These are phyloP conservation scores for Gnaphalium uliginosum DNA, from an alignment of 129 eudicot species.

Conservation along the genomic window DNA sequence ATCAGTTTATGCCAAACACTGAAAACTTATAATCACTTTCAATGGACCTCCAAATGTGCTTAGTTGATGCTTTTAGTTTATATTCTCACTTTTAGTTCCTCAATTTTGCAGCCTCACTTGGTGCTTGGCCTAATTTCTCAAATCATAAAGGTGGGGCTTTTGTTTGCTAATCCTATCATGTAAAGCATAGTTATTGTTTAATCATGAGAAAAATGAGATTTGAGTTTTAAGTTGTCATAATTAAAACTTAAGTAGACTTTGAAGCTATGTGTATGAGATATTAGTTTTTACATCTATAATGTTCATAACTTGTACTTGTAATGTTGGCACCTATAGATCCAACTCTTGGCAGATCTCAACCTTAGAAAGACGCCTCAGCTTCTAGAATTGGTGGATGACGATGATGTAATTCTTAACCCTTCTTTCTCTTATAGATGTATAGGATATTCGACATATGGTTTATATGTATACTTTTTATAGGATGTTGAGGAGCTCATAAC, in stretches of 20 bases:
- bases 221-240: neutral
- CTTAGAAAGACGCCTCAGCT: slow-evolving; percentile 97
- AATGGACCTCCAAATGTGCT: slow-evolving; percentile 6
- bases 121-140: slow-evolving; percentile 90
- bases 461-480: slow-evolving; percentile 43
- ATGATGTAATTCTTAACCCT: slow-evolving; percentile 50
- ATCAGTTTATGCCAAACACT: neutral
- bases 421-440: slow-evolving; percentile 9
- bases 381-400: slow-evolving; percentile 81
- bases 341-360: slow-evolving; percentile 92
- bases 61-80: slow-evolving; percentile 23
- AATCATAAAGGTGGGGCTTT: slow-evolving; percentile 75
- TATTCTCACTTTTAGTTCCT: slow-evolving; percentile 17
- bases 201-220: neutral
- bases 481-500: slow-evolving; percentile 90
- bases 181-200: neutral
- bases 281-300: neutral
- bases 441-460: slow-evolving; percentile 18
- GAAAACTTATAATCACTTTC: neutral
- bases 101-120: slow-evolving; percentile 80
- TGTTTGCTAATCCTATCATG: neutral
- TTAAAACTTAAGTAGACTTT: neutral
- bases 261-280: neutral
- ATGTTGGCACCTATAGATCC: slow-evolving; percentile 56
- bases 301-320: slow-evolving; percentile 4